phyloP scores from a whole-genome alignment of 805 yeast genomes.

The Millerozyma miso region DNA sequence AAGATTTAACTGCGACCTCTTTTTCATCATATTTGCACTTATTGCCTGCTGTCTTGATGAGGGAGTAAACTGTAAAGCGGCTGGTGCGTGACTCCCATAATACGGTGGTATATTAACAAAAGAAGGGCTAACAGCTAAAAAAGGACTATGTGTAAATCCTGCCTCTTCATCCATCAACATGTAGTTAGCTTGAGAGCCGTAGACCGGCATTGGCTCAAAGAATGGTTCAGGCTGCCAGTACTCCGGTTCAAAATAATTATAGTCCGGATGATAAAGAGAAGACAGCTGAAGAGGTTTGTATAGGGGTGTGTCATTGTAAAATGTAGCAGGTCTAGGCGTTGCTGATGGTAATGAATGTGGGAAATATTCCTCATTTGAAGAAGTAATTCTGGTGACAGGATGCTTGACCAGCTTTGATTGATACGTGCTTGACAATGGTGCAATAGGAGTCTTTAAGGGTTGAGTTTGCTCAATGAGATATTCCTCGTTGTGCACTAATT shows the following conservation, averaged over 20 bases:
- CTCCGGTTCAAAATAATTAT: constrained; percentile 11
- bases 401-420: constrained; percentile 8
- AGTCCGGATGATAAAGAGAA: constrained; percentile 1
- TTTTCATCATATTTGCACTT: constrained; percentile 31
- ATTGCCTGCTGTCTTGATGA: constrained; percentile 30
- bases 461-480: constrained; percentile 49
- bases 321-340: constrained; percentile 23
- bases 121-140: constrained; percentile 14
- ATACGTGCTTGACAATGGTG: constrained; percentile 6
- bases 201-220: neutral
- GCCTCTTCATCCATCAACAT: constrained; percentile 16
- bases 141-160: constrained; percentile 8
- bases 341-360: constrained; percentile 11
- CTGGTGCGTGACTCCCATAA: constrained; percentile 3
- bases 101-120: constrained; percentile 3
- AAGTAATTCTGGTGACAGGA: constrained; percentile 8
- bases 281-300: neutral
- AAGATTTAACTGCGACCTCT: constrained; percentile 23
- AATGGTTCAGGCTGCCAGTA: constrained; percentile 12
- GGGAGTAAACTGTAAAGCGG: constrained; percentile 5
- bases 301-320: constrained; percentile 8
- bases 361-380: constrained; percentile 17
- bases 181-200: constrained; percentile 10
- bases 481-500: constrained; percentile 42
- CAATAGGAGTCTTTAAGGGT: constrained; percentile 35